Percentiles rank a stretch among this genome's conserved stretches.
Evolutionary conservation across 345 rosid genomes (phyloP).

Genomic region (Gossypium thurberi): DNA sequence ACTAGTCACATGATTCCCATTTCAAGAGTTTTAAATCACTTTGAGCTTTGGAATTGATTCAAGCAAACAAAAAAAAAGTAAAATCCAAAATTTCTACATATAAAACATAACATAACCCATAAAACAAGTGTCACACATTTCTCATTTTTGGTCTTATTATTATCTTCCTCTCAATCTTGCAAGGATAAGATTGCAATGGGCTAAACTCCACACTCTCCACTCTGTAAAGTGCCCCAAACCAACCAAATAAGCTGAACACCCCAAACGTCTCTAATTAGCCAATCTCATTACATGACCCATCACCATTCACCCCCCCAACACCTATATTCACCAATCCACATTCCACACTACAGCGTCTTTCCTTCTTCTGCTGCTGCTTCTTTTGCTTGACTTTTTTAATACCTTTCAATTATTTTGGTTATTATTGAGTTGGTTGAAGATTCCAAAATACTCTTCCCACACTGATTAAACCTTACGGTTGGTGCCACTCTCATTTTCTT

Average conservation of each 20-base stretch:
- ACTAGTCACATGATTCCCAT: too few species aligned
- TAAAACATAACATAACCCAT: neutral
- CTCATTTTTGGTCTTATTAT: neutral
- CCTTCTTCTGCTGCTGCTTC: neutral
- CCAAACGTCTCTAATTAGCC: neutral
- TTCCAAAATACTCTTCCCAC: neutral
- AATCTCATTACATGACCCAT: neutral
- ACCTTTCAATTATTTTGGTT: neutral
- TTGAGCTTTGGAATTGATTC: neutral
- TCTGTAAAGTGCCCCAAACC: neutral
- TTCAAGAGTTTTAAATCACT: too few species aligned
- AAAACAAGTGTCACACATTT: neutral
- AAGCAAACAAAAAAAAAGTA: neutral
- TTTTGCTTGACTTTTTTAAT: neutral
- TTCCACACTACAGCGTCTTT: neutral
- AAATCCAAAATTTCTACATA: neutral
- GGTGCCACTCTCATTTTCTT: constrained; percentile 3
- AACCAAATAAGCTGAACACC: neutral
- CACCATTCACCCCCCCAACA: neutral
- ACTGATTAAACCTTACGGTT: constrained; percentile 7
- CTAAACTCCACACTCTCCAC: neutral
- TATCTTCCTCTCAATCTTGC: neutral
- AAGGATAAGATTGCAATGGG: neutral
- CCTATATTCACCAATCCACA: neutral
- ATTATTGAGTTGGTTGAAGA: neutral